phyloP scores from a whole-genome alignment of 192 early-diverging fungal species.

The Podochytrium sp. region DNA sequence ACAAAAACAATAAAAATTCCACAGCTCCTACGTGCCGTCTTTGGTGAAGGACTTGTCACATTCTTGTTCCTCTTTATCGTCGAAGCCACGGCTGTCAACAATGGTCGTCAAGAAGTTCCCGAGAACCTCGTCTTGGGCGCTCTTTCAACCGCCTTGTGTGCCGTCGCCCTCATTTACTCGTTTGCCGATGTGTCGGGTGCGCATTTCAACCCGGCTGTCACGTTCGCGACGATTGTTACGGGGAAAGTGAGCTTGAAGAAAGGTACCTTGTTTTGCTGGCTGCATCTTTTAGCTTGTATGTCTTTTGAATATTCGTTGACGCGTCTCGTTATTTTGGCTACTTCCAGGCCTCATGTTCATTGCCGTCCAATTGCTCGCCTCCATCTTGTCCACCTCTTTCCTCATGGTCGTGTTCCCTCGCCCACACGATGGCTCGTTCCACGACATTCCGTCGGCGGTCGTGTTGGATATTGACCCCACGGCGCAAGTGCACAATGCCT shows the following conservation, averaged over 20 bases:
- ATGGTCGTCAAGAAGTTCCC: conserved; percentile 50
- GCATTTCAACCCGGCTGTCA: conserved; percentile 70
- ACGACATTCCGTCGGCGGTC: conserved; percentile 43
- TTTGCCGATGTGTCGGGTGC: conserved; percentile 71
- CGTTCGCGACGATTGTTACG: conserved; percentile 61
- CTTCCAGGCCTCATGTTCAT: conserved; percentile 58
- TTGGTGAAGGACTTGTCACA: conserved; percentile 62
- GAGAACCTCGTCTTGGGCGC: conserved; percentile 55
- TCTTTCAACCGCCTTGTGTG: conserved; percentile 53
- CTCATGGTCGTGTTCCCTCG: conserved; percentile 60
- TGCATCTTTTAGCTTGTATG: no score
- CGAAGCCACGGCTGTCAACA: conserved; percentile 57
- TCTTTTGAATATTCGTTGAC: background rate
- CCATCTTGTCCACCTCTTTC: conserved; percentile 51
- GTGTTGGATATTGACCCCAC: conserved; percentile 47
- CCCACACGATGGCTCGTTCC: conserved; percentile 32
- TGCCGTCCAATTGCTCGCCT: conserved; percentile 55
- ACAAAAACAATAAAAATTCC: background rate
- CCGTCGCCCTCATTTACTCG: conserved; percentile 63
- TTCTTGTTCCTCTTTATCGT: conserved; percentile 67
- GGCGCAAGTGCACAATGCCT: conserved; percentile 50
- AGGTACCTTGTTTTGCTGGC: no score
- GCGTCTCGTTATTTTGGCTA: background rate
- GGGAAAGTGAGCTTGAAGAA: conserved; percentile 61
- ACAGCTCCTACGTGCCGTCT: conserved; percentile 59